Evolutionary conservation across 352 stramenopile species (phyloP), one percentile per base, ranked within the genome.

Genomic region (Thalassiosira ordinaria): DNA sequence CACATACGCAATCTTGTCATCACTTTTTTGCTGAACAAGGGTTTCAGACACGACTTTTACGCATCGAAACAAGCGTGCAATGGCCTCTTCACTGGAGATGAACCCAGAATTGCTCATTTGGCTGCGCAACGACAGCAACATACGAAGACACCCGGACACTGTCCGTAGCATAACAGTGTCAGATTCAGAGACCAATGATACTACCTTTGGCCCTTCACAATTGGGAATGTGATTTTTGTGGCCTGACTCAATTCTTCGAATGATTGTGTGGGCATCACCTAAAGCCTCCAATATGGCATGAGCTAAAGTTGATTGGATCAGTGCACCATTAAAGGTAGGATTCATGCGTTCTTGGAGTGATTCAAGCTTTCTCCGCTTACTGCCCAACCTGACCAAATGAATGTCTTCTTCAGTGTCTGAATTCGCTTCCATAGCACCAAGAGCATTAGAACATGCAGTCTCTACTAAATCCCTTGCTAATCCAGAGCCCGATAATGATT

Each of bases 351-450:
- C 26, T 75, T 59, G 39, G 33, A 31, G 26, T 22, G n/a, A 26
- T 62, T 51, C 41, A 59, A 86, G 60, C 49, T 53, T 81, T 64
- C 72, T 86, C n/a, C 72, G 71, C 27, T 86, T 86, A 20, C 51
- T 82, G 13, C 78, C 78, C 22, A 78, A 33, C n/a, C 46, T 37
- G 18, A 71, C n/a, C 29, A 49, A 62, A 63, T 47, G 44, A 13
- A 37, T 64, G 14, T 73, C 60, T 59, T 29, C 52, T 53, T 60
- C 16, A 47, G 52, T 24, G 47, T 64, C 68, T 41, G 26, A 59
- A 53, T 35, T 9, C 6, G 52, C 26, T 44, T 73, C 51, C 14
- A 77, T 46, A 74, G 65, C 53, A 26, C 11, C 53, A 41, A 79
- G 62, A 49, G 76, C 76, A 66, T 61, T 56, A 20, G n/a, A 59